phyloP scores from a whole-genome alignment of 257 asterid species.

The Verbena officinalis region DNA sequence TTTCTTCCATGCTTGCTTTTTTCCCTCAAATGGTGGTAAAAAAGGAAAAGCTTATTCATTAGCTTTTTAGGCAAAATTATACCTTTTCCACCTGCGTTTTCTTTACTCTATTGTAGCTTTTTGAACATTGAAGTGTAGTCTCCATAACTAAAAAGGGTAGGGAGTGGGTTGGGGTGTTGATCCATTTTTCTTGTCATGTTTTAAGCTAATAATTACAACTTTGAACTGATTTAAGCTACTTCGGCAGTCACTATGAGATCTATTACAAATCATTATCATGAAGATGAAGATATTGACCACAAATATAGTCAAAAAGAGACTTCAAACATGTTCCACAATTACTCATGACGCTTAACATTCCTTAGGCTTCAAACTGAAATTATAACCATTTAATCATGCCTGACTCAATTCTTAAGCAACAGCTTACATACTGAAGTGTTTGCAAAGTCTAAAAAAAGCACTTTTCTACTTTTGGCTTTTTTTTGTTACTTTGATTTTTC shows the following conservation, averaged over 20 bases:
- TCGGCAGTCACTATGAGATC: background rate
- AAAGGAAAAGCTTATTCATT: conserved; percentile 10
- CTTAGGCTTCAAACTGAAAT: conserved; percentile 20
- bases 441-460: too few relatives aligned
- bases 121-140: background rate
- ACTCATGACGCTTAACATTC: conserved; percentile 11
- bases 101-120: background rate
- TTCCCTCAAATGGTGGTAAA: conserved; percentile 12
- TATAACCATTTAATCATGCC: conserved; percentile 13
- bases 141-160: background rate
- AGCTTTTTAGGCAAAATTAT: background rate
- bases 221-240: background rate
- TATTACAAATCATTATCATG: conserved; percentile 4
- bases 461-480: too few relatives aligned
- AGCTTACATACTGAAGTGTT: background rate
- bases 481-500: too few relatives aligned
- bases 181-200: background rate
- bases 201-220: background rate
- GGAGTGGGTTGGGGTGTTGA: background rate
- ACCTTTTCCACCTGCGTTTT: background rate
- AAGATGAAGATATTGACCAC: conserved; percentile 15
- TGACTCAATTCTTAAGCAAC: background rate
- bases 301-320: conserved; percentile 31
- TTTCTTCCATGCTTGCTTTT: conserved; percentile 2
- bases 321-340: background rate